Evolutionary conservation across 768 basidiomycete species (phyloP), one percentile per base, ranked within the genome.

Genomic region (Pisolithus orientalis): DNA sequence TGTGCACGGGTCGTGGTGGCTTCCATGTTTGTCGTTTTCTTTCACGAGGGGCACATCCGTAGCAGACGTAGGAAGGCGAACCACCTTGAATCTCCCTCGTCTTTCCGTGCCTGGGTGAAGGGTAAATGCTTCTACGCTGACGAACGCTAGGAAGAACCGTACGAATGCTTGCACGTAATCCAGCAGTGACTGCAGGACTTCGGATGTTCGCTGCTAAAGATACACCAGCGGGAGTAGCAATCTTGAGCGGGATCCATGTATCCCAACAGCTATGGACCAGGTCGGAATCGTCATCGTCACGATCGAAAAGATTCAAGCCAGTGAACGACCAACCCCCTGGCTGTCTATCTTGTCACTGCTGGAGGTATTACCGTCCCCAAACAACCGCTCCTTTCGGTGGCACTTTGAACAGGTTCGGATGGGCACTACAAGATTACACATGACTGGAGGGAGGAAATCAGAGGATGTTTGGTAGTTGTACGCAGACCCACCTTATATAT

Each of bases 211-310:
- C 56, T 62, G 58, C 66, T 67, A n/a, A 59, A 65, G 21, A 61
- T 24, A 32, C 65, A 67, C 50, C 57, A 49, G 25, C 64, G 65
- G 21, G 66, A 68, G 39, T 61, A 67, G 21, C 65, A 67, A 13
- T 67, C 65, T 51, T 67, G 65, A 0, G 65, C 62, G 2, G 62
- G 55, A 46, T 66, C 66, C 61, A 66, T 68, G 50, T 68, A 67
- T 25, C 42, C 37, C 4, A 52, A 37, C 42, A 49, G 52, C 62
- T 66, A 53, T 5, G 24, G 31, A 29, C 3, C 2, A 9, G 5
- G 24, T 10, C 34, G 54, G 44, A 32, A 50, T 29, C n/a, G 45
- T 39, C 6, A 9, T 14, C 4, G 14, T 4, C 13, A 27, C 17
- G 6, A 10, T 39, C 7, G 8, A 25, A 1, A 28, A 39, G 16